Base-by-base conservation (phyloP, 2,329 filamentous ascomycete genomes). In the Coniochaeta prunicola region DNA sequence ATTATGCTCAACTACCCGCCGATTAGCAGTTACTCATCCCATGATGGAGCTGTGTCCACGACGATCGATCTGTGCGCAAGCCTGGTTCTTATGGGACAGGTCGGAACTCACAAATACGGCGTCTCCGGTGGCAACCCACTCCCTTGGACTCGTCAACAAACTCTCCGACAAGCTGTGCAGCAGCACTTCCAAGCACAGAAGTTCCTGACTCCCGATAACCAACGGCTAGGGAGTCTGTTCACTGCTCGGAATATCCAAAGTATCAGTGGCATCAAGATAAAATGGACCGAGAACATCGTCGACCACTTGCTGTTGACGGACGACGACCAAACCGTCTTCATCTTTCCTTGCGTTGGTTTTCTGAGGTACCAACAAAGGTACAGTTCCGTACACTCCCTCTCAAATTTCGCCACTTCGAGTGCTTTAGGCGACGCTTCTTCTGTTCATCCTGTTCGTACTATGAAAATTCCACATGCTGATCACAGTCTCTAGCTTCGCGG, bases 301-400 rank as follows among this genome's bases (percentile, higher is more conserved):
- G 73, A 77, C 57, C 76, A 79, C 60, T 65, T 78, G 2, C 68
- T 68, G 1, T 53, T 78, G 24, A 66, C 63, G 0, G 70, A 76
- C 10, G 70, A 73, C n/a, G 74, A 76, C 54, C 72, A 64, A 0
- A 71, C 63, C 4, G 63, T 78, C 0, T 62, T 67, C 12, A 64
- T 79, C 0, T 79, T 78, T 50, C 72, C 77, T 58, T 70, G 76
- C 57, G 71, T 67, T 0, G 71, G 71, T 0, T 75, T 77, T 45
- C 63, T 77, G 9, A 61, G 70, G 40, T 59, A 62, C 13, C 68
- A 71, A 58, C 50, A 63, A 59, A 60, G 45, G 60, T 63, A 36
- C 3, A 9, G 12, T 36, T n/a, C n/a, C n/a, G n/a, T n/a, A n/a
- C n/a, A n/a, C n/a, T n/a, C n/a, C n/a, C n/a, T n/a, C n/a, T n/a